Percentiles rank a stretch among this genome's conserved stretches.
phyloP scores from a whole-genome alignment of 768 basidiomycete genomes.

The Clitopilus passeckerianus region DNA sequence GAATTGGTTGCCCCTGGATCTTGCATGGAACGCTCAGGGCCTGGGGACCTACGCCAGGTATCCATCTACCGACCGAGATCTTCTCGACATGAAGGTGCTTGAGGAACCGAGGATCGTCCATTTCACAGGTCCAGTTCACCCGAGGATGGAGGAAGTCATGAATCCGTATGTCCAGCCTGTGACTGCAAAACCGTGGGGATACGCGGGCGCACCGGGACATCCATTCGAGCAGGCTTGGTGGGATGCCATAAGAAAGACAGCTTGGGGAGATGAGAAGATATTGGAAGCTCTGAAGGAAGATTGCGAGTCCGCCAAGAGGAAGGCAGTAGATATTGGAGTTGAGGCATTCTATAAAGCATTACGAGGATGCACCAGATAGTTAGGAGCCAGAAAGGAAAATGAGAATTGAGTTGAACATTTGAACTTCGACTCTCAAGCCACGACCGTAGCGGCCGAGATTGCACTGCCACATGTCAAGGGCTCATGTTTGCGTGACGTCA shows the following conservation, averaged over 20 bases:
- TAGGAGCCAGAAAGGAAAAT: no score
- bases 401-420: no score
- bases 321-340: not conserved
- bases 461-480: no score
- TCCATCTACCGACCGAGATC: constrained; percentile 26
- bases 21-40: constrained; percentile 54
- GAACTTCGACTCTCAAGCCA: no score
- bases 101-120: constrained; percentile 43
- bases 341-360: not conserved
- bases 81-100: constrained; percentile 27
- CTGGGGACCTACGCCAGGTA: constrained; percentile 45
- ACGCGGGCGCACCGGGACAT: constrained; percentile 45
- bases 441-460: no score
- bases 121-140: constrained; percentile 54
- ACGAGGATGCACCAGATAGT: not conserved
- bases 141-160: constrained; percentile 35
- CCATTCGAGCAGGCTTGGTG: constrained; percentile 48
- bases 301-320: not conserved
- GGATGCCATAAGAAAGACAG: constrained; percentile 31
- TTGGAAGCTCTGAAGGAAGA: not conserved
- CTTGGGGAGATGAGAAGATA: constrained; percentile 28
- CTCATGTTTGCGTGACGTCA: not conserved
- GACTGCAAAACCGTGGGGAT: constrained; percentile 56
- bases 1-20: constrained; percentile 34
- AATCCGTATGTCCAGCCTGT: constrained; percentile 50